These are phyloP conservation scores for Podaxis carcinomalis DNA, from an alignment of 768 basidiomycete species.

Conservation along the genomic window DNA sequence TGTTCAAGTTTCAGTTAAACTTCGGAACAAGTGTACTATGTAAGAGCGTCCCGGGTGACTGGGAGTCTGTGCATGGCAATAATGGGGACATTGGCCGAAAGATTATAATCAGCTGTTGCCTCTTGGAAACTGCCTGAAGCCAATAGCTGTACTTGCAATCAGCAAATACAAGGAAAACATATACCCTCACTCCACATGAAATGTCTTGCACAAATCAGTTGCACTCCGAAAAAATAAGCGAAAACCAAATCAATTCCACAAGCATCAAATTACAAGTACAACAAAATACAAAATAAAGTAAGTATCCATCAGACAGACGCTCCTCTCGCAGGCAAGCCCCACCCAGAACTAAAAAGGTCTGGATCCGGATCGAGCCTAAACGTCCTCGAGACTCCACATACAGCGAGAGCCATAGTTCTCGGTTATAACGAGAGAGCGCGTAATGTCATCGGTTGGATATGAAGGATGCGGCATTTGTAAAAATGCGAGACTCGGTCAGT, in stretches of 20 bases:
- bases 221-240: not conserved
- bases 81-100: not conserved
- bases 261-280: not conserved
- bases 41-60: no score
- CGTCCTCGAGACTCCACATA: slow-evolving; percentile 53
- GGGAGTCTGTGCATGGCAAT: no score
- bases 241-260: not conserved
- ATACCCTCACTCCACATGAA: not conserved
- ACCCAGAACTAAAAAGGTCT: slow-evolving; percentile 20
- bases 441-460: slow-evolving; percentile 69
- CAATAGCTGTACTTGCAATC: not conserved
- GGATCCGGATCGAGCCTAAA: slow-evolving; percentile 37
- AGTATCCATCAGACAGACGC: slow-evolving; percentile 62
- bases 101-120: not conserved
- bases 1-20: no score
- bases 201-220: no score
- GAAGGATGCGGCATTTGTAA: slow-evolving; percentile 71
- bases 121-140: no score
- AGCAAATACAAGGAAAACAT: not conserved
- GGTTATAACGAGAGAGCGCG: slow-evolving; percentile 59
- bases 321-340: slow-evolving; percentile 46
- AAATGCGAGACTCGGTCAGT: slow-evolving; percentile 80
- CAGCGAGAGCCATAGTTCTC: slow-evolving; percentile 50
- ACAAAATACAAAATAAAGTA: slow-evolving; percentile 12
- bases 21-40: no score